A percentile compares a stretch with the other conserved stretches of the same genome.
These are phyloP conservation scores for Geotrichum reessii DNA, from an alignment of 1,139 yeast species.

Conservation along the genomic window DNA sequence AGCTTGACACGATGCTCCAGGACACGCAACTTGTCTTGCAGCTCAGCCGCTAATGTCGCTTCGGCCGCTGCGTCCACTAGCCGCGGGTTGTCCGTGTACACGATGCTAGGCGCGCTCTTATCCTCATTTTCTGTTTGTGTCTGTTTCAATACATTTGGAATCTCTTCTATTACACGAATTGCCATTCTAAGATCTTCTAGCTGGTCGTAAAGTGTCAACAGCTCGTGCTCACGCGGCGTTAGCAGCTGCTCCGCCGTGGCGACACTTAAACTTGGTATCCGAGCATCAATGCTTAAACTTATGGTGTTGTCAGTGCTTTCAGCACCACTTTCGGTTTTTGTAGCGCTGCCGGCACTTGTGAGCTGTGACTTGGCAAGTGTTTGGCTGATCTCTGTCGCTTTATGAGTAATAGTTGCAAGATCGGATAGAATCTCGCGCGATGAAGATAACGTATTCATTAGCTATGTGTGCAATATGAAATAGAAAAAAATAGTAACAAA, in stretches of 20 bases:
- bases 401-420: neutral
- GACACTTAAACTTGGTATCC: neutral
- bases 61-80: conserved; percentile 3
- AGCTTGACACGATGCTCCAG: conserved; percentile 5
- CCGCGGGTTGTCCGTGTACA: conserved; percentile 5
- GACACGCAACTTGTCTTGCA: conserved; percentile 1
- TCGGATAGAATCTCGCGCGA: neutral
- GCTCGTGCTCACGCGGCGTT: conserved; percentile 3
- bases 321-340: neutral
- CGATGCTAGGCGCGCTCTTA: neutral
- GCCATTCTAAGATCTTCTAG: conserved; percentile 6
- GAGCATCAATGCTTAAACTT: neutral
- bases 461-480: neutral
- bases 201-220: conserved; percentile 3
- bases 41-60: neutral
- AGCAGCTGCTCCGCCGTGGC: neutral
- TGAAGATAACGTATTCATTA: neutral
- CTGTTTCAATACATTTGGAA: neutral
- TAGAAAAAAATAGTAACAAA: neutral
- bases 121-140: neutral
- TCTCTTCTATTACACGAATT: conserved; percentile 1
- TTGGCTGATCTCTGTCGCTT: neutral
- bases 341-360: neutral
- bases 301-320: neutral
- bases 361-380: neutral